Evolutionary conservation across 805 yeast species (phyloP), one percentile per base, ranked within the genome.

Genomic region (Starmerella floris): DNA sequence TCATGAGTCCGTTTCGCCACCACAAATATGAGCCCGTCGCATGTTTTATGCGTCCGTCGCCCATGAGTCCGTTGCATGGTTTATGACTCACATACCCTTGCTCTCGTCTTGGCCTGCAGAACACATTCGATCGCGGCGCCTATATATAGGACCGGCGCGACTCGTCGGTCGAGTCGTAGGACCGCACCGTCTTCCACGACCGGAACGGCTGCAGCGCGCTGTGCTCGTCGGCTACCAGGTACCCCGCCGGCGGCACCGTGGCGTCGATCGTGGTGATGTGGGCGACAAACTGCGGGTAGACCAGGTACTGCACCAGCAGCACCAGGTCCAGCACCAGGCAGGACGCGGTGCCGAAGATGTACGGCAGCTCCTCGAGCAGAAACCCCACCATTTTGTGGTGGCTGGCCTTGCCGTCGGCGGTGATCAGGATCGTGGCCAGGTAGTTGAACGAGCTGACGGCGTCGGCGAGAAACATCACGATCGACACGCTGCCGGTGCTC

Each of bases 401-500:
- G 5, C 38, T 2, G 5, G 37, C 3, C 23, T 41, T 41, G 4
- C 15, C 40, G 22, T 35, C 36, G 9, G 58, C 55, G n/a, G 59
- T 51, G 11, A 57, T 46, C 13, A 54, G 23, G 13, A 59, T 56
- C 6, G 61, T 53, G 30, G 54, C 43, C 23, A 53, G 40, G 44
- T 56, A 56, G 41, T 58, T 56, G 13, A 50, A 13, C 20, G 52
- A 49, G 37, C 58, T 51, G 13, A 58, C 26, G 25, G 53, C 39
- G 27, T 57, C 62, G 22, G 60, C 57, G 23, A 57, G 22, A 38
- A 59, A 59, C 35, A 59, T 42, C 21, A 51, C 45, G 27, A 51
- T 43, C 23, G 59, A 53, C 26, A 59, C 57, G 5, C 57, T 56
- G 19, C 72, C 74, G 4, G 73, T 67, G 30, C 70, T 64, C 40